These are phyloP conservation scores for Colletotrichum paranaense DNA, from an alignment of 2,329 filamentous ascomycete genomes.

Conservation along the genomic window DNA sequence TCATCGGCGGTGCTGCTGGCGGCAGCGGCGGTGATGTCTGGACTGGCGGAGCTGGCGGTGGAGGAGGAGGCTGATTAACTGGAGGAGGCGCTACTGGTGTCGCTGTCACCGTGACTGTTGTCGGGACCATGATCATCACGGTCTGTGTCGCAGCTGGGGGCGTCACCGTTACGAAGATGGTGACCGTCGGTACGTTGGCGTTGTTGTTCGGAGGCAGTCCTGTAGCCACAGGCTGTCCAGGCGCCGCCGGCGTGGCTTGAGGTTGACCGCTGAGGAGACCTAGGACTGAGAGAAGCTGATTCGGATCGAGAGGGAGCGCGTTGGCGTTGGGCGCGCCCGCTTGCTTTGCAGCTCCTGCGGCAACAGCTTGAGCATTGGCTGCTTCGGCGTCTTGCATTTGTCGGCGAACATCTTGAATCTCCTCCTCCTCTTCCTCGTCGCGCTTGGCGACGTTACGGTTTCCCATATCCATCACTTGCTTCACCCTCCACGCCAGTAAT, in stretches of 20 bases:
- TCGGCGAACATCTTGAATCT: background rate
- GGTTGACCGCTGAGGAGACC: background rate
- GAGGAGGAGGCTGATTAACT: background rate
- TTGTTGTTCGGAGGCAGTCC: slow-evolving; percentile 27
- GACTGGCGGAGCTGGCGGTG: background rate
- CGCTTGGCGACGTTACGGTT: background rate
- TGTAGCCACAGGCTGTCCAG: background rate
- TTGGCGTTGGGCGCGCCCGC: background rate
- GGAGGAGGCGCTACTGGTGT: slow-evolving; percentile 7
- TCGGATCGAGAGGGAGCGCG: slow-evolving; percentile 20
- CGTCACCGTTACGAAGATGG: slow-evolving; percentile 27
- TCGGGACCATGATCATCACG: slow-evolving; percentile 25
- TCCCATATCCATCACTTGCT: background rate
- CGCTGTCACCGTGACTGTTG: slow-evolving; percentile 25
- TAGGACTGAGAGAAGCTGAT: slow-evolving; percentile 25
- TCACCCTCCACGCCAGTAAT: background rate
- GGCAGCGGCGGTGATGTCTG: background rate
- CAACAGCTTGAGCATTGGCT: slow-evolving; percentile 8
- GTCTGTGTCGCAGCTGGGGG: slow-evolving; percentile 12
- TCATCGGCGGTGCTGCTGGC: background rate
- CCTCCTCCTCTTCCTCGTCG: background rate
- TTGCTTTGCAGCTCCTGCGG: background rate
- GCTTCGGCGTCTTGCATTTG: background rate
- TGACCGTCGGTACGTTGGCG: slow-evolving; percentile 30
- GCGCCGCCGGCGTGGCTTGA: background rate